Base-by-base conservation (phyloP, 2,329 filamentous ascomycete species). In the Fusarium cicatricum region DNA sequence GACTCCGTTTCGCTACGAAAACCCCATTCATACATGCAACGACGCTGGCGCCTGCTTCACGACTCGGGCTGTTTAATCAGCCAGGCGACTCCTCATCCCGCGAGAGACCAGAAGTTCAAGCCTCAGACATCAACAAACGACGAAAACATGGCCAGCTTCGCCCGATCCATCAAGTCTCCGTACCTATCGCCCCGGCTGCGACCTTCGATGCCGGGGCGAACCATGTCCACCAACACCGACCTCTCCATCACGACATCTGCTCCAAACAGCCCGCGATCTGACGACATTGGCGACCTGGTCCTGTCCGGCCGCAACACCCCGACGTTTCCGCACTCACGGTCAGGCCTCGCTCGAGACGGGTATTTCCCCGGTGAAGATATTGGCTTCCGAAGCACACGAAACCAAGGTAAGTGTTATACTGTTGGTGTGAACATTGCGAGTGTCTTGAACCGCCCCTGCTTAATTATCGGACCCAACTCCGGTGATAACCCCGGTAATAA, bases 161-260 rank as follows among this genome's bases (percentile, higher is more conserved):
- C 78, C 39, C 78, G 80, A 62, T 81, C 81, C 11, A 77, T 84
- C 69, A 76, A 82, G 62, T 75, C 79, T 8, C 71, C 79, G 34
- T 80, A 78, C 61, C 71, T 80, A 29, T 73, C 79, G 49, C 75
- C 77, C 40, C 67, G 69, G 15, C 72, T 78, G 57, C 76, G 80
- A 36, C 81, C 80, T 31, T 71, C 72, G 34, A 78, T 78, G 67
- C 70, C 77, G 17, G 72, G 74, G 43, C 77, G 77, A 50, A 76
- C 74, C 38, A 70, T 79, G 55, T 82, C 81, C 49, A 78, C 73
- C 66, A 80, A 79, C 11, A 80, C 80, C 34, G 78, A 81, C 38
- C 61, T 74, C 70, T 15, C 64, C 73, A 39, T 54, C 38, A 32
- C 43, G 21, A 39, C 57, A 28, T 59, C 62, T 11, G 64, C 68